Evolutionary conservation across 2,329 filamentous ascomycete genomes (phyloP).

Genomic region (Nannizzia gypsea): DNA sequence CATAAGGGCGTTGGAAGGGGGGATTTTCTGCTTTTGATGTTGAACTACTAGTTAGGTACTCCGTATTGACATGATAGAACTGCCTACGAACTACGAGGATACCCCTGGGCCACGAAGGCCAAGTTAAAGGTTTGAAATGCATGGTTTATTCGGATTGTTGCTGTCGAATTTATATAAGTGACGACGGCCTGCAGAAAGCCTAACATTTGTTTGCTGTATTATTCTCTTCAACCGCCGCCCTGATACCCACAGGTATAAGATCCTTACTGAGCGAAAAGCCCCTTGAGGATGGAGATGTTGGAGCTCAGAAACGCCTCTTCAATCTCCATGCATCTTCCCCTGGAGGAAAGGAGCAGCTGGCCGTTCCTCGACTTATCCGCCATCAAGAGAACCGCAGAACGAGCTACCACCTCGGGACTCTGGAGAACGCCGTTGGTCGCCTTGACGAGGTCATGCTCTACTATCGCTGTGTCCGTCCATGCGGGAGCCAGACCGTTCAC

Average conservation of each 20-base stretch:
- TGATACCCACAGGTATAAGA: background rate
- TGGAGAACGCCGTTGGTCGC: constrained; percentile 35
- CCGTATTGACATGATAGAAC: no score
- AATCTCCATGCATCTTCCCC: constrained; percentile 42
- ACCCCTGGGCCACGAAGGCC: no score
- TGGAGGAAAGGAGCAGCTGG: constrained; percentile 41
- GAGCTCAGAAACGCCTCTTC: constrained; percentile 30
- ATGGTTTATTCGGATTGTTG: no score
- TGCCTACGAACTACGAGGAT: no score
- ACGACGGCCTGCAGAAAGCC: no score
- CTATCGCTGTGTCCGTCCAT: constrained; percentile 43
- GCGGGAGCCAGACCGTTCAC: constrained; percentile 46
- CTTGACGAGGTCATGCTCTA: constrained; percentile 33
- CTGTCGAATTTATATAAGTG: no score
- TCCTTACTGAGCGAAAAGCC: background rate
- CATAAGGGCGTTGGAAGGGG: no score
- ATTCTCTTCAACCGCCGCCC: no score
- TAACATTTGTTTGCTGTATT: no score
- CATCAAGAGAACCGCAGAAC: constrained; percentile 40
- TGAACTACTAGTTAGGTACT: no score
- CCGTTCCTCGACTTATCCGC: constrained; percentile 38
- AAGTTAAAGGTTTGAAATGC: no score
- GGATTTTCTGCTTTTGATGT: no score
- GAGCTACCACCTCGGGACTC: constrained; percentile 38
- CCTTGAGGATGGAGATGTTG: background rate